phyloP scores from a whole-genome alignment of 2,329 filamentous ascomycete species.

The Fusarium domesticum region DNA sequence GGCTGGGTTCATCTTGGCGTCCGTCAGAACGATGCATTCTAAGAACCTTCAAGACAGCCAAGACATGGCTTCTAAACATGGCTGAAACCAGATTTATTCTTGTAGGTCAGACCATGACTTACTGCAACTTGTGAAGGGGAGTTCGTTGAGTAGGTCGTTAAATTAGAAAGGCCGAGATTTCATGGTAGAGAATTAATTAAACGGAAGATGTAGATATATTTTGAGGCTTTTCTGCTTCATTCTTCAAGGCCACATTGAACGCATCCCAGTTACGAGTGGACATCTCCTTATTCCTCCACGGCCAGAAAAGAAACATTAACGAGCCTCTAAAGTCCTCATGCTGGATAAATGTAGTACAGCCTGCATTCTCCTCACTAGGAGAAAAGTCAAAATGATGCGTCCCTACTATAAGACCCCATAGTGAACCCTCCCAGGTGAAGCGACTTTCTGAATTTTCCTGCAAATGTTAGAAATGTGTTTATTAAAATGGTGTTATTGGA shows the following conservation, averaged over 20 bases:
- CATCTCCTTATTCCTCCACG: conserved; percentile 9
- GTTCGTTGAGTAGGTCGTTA: too few species aligned
- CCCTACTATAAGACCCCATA: conserved; percentile 3
- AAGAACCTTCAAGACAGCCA: neutral
- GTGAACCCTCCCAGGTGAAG: conserved; percentile 14
- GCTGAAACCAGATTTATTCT: too few species aligned
- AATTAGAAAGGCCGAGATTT: too few species aligned
- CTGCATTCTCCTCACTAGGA: conserved; percentile 11
- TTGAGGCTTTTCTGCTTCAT: conserved; percentile 9
- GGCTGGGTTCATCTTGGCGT: neutral
- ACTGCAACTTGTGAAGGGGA: too few species aligned
- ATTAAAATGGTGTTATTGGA: neutral
- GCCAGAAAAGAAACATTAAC: conserved; percentile 7
- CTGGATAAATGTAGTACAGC: conserved; percentile 15
- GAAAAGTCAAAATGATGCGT: conserved; percentile 14
- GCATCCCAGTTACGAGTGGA: conserved; percentile 7
- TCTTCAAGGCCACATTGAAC: conserved; percentile 13
- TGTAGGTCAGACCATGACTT: too few species aligned
- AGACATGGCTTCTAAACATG: neutral
- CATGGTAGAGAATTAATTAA: too few species aligned
- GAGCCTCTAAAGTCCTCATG: conserved; percentile 8
- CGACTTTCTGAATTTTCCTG: conserved; percentile 8
- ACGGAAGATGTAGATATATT: neutral
- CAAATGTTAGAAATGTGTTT: neutral
- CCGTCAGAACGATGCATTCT: neutral